Conservation (phyloP, 176 grass and related monocot species). For the Rhipidocladum racemiflorum region DNA sequence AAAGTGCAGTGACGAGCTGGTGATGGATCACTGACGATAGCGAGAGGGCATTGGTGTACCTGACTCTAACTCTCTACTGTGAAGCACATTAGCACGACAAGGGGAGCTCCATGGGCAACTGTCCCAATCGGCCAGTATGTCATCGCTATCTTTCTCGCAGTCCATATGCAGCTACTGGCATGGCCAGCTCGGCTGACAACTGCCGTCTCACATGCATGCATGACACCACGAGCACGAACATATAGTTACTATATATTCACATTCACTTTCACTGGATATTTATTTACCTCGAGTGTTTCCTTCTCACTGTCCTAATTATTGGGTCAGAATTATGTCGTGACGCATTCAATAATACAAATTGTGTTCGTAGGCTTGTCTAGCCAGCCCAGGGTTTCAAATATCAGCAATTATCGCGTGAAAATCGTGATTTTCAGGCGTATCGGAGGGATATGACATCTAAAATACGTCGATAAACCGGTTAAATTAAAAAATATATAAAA, state of each 20-base stretch:
- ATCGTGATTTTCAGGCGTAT: too few species aligned
- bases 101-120: background rate
- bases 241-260: too few species aligned
- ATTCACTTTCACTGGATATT: background rate
- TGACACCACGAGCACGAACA: background rate
- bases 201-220: conserved; percentile 6
- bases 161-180: background rate
- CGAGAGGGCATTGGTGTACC: background rate
- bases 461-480: too few species aligned
- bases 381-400: too few species aligned
- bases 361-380: background rate
- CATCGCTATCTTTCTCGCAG: conserved; percentile 21
- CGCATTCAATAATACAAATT: background rate
- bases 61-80: background rate
- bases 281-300: background rate
- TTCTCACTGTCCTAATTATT: background rate
- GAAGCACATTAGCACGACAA: background rate
- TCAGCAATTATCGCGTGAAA: too few species aligned
- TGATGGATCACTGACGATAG: background rate
- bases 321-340: background rate
- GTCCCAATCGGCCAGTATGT: background rate
- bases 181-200: background rate
- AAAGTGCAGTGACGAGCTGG: background rate
- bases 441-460: too few species aligned
- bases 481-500: too few species aligned